phyloP scores from a whole-genome alignment of 371 early-diverging fungal genomes.

The Entomophthora muscae region DNA sequence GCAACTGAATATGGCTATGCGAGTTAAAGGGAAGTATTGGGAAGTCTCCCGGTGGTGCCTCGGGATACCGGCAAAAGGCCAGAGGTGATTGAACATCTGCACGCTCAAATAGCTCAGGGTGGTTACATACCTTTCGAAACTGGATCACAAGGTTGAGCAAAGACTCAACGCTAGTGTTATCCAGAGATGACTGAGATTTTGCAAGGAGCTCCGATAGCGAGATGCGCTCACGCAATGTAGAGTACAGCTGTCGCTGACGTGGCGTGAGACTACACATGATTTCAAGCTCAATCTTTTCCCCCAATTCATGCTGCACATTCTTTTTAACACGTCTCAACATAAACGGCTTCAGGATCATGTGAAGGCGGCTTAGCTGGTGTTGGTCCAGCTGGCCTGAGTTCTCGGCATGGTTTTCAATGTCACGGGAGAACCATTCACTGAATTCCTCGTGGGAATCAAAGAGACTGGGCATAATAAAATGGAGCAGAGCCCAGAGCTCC shows the following conservation, averaged over 20 bases:
- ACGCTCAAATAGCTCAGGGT: constrained; percentile 95
- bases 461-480: constrained; percentile 96
- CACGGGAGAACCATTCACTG: constrained; percentile 89
- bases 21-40: constrained; percentile 40
- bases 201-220: constrained; percentile 65
- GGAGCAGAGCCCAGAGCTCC: constrained; percentile 93
- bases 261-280: constrained; percentile 71
- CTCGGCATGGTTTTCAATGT: constrained; percentile 84
- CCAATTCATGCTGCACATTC: constrained; percentile 91
- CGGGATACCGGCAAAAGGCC: constrained; percentile 35
- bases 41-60: constrained; percentile 31
- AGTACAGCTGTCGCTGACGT: constrained; percentile 62
- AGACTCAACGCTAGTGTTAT: constrained; percentile 45
- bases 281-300: constrained; percentile 79
- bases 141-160: constrained; percentile 96
- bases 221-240: constrained; percentile 60
- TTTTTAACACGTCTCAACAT: constrained; percentile 96
- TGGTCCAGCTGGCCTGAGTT: constrained; percentile 70
- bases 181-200: constrained; percentile 41
- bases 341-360: constrained; percentile 96
- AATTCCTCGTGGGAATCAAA: constrained; percentile 93
- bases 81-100: constrained; percentile 64
- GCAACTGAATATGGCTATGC: constrained; percentile 32
- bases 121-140: constrained; percentile 96
- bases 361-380: constrained; percentile 76